Evolutionary conservation across 2,329 filamentous ascomycete genomes (phyloP).

Genomic region (Fusarium nygamai): DNA sequence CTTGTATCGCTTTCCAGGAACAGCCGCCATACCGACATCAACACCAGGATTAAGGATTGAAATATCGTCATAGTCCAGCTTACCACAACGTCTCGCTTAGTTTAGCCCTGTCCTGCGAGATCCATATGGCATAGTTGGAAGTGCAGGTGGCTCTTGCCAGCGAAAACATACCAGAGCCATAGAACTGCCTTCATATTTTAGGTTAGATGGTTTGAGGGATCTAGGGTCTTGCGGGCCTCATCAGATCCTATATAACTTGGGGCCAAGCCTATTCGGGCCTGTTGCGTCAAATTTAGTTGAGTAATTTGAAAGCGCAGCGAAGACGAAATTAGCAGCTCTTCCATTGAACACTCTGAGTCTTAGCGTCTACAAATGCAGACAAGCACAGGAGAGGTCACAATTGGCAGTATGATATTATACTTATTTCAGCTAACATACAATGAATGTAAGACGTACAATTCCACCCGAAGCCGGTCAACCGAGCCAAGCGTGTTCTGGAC

Average conservation of each 20-base stretch:
- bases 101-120: neutral
- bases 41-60: neutral
- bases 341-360: too few relatives aligned
- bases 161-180: neutral
- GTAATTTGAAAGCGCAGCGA: too few relatives aligned
- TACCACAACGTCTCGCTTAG: neutral
- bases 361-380: too few relatives aligned
- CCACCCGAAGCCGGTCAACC: too few relatives aligned
- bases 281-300: neutral
- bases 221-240: neutral
- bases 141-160: neutral
- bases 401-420: too few relatives aligned
- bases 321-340: too few relatives aligned
- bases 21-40: neutral
- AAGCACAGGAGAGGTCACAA: too few relatives aligned
- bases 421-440: too few relatives aligned
- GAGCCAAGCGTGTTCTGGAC: too few relatives aligned
- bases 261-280: neutral
- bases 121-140: neutral
- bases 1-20: neutral
- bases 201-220: neutral
- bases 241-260: neutral
- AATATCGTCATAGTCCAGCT: neutral
- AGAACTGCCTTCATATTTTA: neutral
- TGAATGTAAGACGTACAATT: too few relatives aligned